Evolutionary conservation across 75 land plant genomes (phyloP), one percentile per base, ranked within the genome.

Genomic region (Selaginella moellendorffii): DNA sequence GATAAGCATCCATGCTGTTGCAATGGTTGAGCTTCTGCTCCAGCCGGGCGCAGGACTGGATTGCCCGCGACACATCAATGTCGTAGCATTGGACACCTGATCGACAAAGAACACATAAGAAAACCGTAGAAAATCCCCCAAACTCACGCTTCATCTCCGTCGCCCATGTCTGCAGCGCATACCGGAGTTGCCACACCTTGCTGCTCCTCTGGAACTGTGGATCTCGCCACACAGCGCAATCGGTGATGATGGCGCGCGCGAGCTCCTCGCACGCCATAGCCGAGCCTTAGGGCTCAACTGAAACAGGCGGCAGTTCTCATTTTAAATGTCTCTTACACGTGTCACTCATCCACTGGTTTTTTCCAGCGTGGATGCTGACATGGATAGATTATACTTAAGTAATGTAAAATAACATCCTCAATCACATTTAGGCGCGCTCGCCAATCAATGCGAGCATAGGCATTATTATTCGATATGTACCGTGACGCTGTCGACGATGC

Each of bases 31-130:
- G 52, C 18, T 54, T 65, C 56, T 74, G 76, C 29, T 74, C 76
- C 1, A 74, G 63, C 0, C 71, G 71, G 2, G 76, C 76, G 58
- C 76, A 74, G 8, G 72, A 63, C 22, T 74, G 71, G 31, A 74
- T 53, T 14, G 76, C 73, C 2, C 66, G 68, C 19, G 76, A 63
- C 27, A 74, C 30, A 25, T 74, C 76, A 42, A 29, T 67, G 31
- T 69, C 66, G 21, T 29, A 56, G 12, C 65, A 65, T 61, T 68
- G 68, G 63, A 64, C 26, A 24, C 70, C 76, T 74, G 72, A n/a
- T n/a, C n/a, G n/a, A n/a, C n/a, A n/a, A n/a, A n/a, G n/a, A n/a
- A n/a, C n/a, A n/a, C n/a, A n/a, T n/a, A n/a, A n/a, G n/a, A n/a
- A n/a, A n/a, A n/a, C n/a, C n/a, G n/a, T n/a, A n/a, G n/a, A n/a